A percentile compares a stretch with the other conserved stretches of the same genome.
Evolutionary conservation across 2,329 filamentous ascomycete species (phyloP).

Genomic region (Arachnopeziza araneosa): DNA sequence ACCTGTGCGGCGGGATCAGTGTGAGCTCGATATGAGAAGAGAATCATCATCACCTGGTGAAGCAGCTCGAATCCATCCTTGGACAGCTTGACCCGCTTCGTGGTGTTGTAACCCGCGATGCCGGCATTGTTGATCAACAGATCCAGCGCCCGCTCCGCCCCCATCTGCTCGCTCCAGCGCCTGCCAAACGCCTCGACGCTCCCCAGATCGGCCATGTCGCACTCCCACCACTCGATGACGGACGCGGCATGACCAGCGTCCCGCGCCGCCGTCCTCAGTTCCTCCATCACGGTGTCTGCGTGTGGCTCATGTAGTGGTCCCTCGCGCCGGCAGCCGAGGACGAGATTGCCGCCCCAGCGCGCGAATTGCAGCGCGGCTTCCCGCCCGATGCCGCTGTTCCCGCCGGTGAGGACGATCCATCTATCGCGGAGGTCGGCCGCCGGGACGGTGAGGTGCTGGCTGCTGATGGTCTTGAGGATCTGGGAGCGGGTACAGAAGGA

Average conservation of each 20-base stretch:
- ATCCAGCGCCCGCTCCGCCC: conserved; percentile 7
- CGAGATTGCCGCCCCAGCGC: conserved; percentile 32
- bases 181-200: conserved; percentile 26
- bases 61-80: conserved; percentile 30
- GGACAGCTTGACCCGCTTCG: conserved; percentile 10
- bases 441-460: conserved; percentile 4
- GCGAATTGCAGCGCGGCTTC: conserved; percentile 34
- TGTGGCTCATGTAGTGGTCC: conserved; percentile 22
- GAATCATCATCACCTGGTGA: conserved; percentile 15
- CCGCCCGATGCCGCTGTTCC: conserved; percentile 38
- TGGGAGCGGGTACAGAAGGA: conserved; percentile 5
- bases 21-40: not conserved
- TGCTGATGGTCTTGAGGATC: not conserved
- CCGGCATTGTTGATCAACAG: not conserved
- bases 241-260: conserved; percentile 10
- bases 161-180: conserved; percentile 19
- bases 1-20: conserved; percentile 18
- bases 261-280: conserved; percentile 5
- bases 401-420: conserved; percentile 37
- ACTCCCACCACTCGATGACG: conserved; percentile 27
- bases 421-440: conserved; percentile 6
- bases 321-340: conserved; percentile 34
- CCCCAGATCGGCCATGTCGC: conserved; percentile 22
- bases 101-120: no score
- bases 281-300: conserved; percentile 12